Conservation (phyloP, 306 rosid species). For the Senna siamea region DNA sequence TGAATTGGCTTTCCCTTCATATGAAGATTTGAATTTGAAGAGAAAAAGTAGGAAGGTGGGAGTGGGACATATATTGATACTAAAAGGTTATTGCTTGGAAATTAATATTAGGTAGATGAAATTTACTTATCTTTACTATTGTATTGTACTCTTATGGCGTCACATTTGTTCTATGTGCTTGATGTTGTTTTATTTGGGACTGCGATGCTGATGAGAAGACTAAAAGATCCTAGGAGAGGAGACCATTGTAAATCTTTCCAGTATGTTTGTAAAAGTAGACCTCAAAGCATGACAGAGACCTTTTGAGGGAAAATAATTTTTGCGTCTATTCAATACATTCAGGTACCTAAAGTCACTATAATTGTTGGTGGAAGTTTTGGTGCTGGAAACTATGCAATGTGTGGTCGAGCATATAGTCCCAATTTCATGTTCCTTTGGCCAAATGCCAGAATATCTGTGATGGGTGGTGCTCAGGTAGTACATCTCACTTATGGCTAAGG, state of each 20-base stretch:
- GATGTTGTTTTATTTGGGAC: neutral
- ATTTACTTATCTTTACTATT: conserved; percentile 3
- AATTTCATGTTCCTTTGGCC: conserved; percentile 97
- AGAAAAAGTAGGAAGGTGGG: neutral
- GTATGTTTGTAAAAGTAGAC: neutral
- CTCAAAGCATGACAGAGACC: conserved; percentile 20
- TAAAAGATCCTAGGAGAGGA: conserved; percentile 7
- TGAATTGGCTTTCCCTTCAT: neutral
- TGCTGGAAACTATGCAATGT: conserved; percentile 99
- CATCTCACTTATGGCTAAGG: conserved; percentile 28
- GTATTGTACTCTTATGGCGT: conserved; percentile 7
- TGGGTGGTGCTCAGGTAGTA: conserved; percentile 97
- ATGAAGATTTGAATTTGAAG: neutral
- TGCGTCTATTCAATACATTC: conserved; percentile 37
- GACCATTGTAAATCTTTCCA: conserved; percentile 5
- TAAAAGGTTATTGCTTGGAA: neutral
- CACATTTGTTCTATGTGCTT: neutral
- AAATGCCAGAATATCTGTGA: conserved; percentile 90
- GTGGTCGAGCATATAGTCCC: conserved; percentile 98
- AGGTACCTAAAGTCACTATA: conserved; percentile 95
- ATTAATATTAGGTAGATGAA: neutral
- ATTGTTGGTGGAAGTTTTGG: conserved; percentile 96
- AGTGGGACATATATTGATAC: neutral
- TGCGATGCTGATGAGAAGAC: neutral
- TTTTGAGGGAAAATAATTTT: neutral